Evolutionary conservation across 495 filamentous ascomycete species (phyloP).

Genomic region (Xylaria acuta): DNA sequence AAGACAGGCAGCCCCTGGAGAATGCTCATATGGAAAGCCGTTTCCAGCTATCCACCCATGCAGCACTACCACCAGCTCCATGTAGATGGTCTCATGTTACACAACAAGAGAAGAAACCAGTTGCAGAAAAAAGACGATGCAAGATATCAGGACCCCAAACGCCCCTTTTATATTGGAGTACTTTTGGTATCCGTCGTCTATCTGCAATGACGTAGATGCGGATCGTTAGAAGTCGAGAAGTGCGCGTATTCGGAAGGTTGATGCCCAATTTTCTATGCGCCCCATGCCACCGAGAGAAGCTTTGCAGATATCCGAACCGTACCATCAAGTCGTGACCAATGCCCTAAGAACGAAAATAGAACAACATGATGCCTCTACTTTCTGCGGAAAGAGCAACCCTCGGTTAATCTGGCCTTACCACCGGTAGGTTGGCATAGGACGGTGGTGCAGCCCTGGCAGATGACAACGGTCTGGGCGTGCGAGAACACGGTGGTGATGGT

Average conservation of each 20-base stretch:
- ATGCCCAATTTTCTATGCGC: conserved; percentile 56
- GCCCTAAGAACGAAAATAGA: conserved; percentile 53
- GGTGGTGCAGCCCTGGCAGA: conserved; percentile 97
- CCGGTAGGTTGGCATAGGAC: conserved; percentile 98
- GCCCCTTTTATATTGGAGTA: conserved; percentile 56
- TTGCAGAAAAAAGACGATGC: conserved; percentile 62
- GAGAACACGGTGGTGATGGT: conserved; percentile 99
- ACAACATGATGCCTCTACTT: conserved; percentile 75
- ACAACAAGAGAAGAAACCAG: conserved; percentile 46
- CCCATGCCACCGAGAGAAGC: conserved; percentile 53
- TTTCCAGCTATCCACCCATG: conserved; percentile 61
- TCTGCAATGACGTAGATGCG: conserved; percentile 61
- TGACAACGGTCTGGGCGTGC: conserved; percentile 99
- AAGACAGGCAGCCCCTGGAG: conserved; percentile 20
- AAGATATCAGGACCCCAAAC: conserved; percentile 90
- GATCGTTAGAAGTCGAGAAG: conserved; percentile 37
- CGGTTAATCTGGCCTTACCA: conserved; percentile 95
- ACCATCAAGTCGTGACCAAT: conserved; percentile 51
- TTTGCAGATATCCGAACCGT: conserved; percentile 60
- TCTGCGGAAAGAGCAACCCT: conserved; percentile 98
- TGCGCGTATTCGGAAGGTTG: conserved; percentile 35
- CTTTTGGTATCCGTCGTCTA: conserved; percentile 77
- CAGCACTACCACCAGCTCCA: conserved; percentile 48
- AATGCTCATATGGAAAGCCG: conserved; percentile 55
- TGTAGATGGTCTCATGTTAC: conserved; percentile 44